A percentile compares a stretch with the other conserved stretches of the same genome.
Conservation (phyloP, 306 rosid genomes). For the Trifolium pratense region DNA sequence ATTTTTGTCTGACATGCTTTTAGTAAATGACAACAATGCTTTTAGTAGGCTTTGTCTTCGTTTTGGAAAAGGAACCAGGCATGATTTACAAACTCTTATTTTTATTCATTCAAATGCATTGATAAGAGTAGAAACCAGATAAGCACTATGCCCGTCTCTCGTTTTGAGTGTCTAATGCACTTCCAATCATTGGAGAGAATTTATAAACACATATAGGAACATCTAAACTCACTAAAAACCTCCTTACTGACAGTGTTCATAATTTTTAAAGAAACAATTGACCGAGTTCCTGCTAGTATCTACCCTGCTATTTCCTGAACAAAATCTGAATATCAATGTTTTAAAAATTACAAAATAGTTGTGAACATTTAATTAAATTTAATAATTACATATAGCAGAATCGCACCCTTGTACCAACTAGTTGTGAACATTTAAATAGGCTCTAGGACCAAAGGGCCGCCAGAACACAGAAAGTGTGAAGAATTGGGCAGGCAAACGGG, state of each 20-base stretch:
- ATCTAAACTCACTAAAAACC: conserved; percentile 8
- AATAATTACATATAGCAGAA: background rate
- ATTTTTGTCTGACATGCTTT: conserved; percentile 1
- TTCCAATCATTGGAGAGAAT: conserved; percentile 4
- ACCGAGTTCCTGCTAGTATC: background rate
- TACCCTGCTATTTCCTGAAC: background rate
- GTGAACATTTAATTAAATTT: background rate
- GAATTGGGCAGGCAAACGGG: conserved; percentile 59
- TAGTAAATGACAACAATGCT: conserved; percentile 6
- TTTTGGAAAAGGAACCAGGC: background rate
- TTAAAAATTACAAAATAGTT: background rate
- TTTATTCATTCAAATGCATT: background rate
- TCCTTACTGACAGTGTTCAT: background rate
- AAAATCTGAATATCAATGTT: background rate
- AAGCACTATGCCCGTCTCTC: background rate
- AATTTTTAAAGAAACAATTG: conserved; percentile 7
- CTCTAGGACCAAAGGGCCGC: conserved; percentile 79
- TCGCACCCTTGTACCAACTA: background rate
- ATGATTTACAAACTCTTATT: conserved; percentile 16
- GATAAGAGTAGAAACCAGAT: background rate
- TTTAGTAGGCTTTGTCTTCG: conserved; percentile 9
- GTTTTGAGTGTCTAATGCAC: conserved; percentile 9
- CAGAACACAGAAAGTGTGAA: conserved; percentile 52
- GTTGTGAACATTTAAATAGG: conserved; percentile 50
- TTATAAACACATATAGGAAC: conserved; percentile 14